These are phyloP conservation scores for Fraxinus anomala DNA, from an alignment of 257 asterid genomes.

Conservation along the genomic window DNA sequence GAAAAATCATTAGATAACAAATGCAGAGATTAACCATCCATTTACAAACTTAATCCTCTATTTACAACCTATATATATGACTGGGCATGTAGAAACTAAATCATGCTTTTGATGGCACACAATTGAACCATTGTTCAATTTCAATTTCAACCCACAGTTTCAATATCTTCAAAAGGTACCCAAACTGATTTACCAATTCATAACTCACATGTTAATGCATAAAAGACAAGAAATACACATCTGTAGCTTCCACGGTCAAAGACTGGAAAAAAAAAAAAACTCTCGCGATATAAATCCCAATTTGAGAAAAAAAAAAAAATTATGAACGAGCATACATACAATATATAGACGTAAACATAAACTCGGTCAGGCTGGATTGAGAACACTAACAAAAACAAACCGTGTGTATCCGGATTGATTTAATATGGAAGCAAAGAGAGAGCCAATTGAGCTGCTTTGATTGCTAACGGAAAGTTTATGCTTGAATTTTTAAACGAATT, in stretches of 20 bases:
- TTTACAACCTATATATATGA: not conserved
- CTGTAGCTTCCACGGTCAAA: not conserved
- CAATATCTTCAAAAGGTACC: not conserved
- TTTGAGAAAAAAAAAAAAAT: not conserved
- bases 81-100: constrained; percentile 6
- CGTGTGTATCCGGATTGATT: not conserved
- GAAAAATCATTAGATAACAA: not conserved
- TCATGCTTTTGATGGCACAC: not conserved
- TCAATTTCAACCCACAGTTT: not conserved
- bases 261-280: not conserved
- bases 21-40: not conserved
- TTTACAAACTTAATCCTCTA: not conserved
- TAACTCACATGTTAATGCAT: not conserved
- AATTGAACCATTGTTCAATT: not conserved
- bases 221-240: too few species aligned
- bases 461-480: not conserved
- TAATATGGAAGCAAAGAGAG: not conserved
- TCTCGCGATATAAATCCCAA: not conserved
- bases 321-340: not conserved
- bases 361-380: not conserved
- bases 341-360: not conserved
- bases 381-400: not conserved
- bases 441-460: not conserved
- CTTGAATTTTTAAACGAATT: not conserved
- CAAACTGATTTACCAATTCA: not conserved